Evolutionary conservation across 2,329 filamentous ascomycete species (phyloP), one percentile per base, ranked within the genome.

Genomic region (Orbilia oligospora): DNA sequence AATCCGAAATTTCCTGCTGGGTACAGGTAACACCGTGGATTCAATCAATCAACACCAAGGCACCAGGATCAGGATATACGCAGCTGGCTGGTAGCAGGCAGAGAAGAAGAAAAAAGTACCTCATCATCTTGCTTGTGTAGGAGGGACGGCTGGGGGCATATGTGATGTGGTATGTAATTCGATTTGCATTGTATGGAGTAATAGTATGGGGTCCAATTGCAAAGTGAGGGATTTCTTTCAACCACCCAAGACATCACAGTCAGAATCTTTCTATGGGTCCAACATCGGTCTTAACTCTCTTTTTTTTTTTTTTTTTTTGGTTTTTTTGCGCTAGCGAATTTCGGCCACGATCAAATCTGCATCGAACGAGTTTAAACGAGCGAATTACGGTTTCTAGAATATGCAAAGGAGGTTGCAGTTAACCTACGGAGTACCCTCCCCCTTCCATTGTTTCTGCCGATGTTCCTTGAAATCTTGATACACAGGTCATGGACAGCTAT

Each of bases 71-170:
- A 6, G 63, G 44, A 36, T 5, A 5, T 22, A 36, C 30, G 49
- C 20, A 41, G 51, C n/a, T n/a, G n/a, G n/a, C n/a, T n/a, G n/a
- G n/a, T n/a, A n/a, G n/a, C n/a, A n/a, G n/a, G n/a, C n/a, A n/a
- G n/a, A n/a, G n/a, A n/a, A n/a, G n/a, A n/a, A n/a, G n/a, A n/a
- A 65, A 46, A 76, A 76, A 76, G 72, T 76, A 76, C 72, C 72
- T 76, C 72, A 76, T 41, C 38, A 49, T 65, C 63, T 76, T 61
- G 46, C 64, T 76, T 61, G 46, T 55, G 65, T 70, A n/a, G 36
- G 53, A 51, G 38, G 38, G 44, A 71, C 67, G 67, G 71, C 55
- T 69, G 53, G 63, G 51, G 51, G 22, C 14, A 46, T 44, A 49
- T 44, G 49, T 70, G 55, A 67, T 58, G 51, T 38, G 10, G 56